Evolutionary conservation across 805 yeast species (phyloP), one percentile per base, ranked within the genome.

Genomic region (Blastobotrys muscicola): DNA sequence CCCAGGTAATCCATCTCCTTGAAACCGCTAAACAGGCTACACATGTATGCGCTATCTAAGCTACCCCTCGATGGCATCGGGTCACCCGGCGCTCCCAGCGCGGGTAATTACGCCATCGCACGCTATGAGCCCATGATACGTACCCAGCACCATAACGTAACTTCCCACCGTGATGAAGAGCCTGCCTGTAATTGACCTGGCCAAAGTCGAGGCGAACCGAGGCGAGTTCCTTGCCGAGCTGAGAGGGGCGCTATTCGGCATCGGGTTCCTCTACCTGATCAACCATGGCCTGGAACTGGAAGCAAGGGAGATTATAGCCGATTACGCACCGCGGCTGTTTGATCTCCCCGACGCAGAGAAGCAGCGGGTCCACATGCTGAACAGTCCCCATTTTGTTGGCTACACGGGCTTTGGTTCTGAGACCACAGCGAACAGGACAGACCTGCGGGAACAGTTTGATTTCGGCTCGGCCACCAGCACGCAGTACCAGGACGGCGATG

Each of bases 361-460:
- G 57, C 46, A 49, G 37, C 60, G 61, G 37, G 66, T 69, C 45
- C 80, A 71, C 37, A 76, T 73, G 83, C 70, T 65, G 38, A 65
- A 68, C 50, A 74, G 73, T 48, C 76, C 77, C 4, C 80, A 77
- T 51, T 77, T 78, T 50, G 67, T 71, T 52, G 84, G 80, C 4
- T 79, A 71, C 63, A 70, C 76, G 29, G 60, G 69, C 32, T 60
- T 77, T 16, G 82, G 79, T 5, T 74, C 75, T 45, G 82, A 77
- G 52, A 70, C 73, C 41, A 76, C 82, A 0, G 75, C 76, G 9
- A 62, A 63, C 15, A 62, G 62, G 20, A 66, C 72, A 2, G 84
- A 78, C 53, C 69, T 78, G 70, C 62, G 82, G 45, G 84, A 78
- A 52, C 83, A 78, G 58, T 70, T 72, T 46, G 83, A 78, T 53